Evolutionary conservation across 2,329 filamentous ascomycete genomes (phyloP).

Genomic region (Zasmidium angulare): DNA sequence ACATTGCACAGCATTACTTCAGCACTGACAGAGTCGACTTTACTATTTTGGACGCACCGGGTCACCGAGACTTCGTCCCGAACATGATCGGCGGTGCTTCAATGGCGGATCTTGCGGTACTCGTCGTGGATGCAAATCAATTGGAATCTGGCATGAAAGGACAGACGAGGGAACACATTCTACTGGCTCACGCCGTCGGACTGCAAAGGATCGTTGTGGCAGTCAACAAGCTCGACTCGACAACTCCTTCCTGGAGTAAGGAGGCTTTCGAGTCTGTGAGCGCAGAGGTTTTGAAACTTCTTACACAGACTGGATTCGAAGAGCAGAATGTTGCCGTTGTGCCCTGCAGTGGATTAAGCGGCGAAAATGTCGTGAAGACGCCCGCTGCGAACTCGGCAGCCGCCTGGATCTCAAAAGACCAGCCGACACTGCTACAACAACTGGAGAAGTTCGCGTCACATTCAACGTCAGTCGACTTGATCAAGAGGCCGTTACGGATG

Average conservation of each 20-base stretch:
- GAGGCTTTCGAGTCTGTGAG: conserved; percentile 82
- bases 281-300: conserved; percentile 78
- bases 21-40: conserved; percentile 84
- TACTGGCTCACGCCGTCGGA: conserved; percentile 86
- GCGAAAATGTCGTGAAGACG: conserved; percentile 74
- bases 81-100: conserved; percentile 98
- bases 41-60: conserved; percentile 92
- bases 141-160: conserved; percentile 93
- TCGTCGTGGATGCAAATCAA: conserved; percentile 92
- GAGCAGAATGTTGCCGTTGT: conserved; percentile 80
- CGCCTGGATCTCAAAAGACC: conserved; percentile 69
- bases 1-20: conserved; percentile 93
- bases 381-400: conserved; percentile 48
- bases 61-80: conserved; percentile 92
- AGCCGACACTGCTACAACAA: conserved; percentile 73
- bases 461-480: conserved; percentile 33
- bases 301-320: conserved; percentile 79
- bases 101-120: conserved; percentile 90
- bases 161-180: conserved; percentile 89
- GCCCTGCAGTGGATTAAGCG: conserved; percentile 83
- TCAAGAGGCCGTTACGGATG: conserved; percentile 80
- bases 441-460: conserved; percentile 79
- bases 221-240: conserved; percentile 91
- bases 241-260: conserved; percentile 68
- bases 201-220: conserved; percentile 85